These are phyloP conservation scores for Colletotrichum sp. DNA, from an alignment of 2,329 filamentous ascomycete genomes.

Conservation along the genomic window DNA sequence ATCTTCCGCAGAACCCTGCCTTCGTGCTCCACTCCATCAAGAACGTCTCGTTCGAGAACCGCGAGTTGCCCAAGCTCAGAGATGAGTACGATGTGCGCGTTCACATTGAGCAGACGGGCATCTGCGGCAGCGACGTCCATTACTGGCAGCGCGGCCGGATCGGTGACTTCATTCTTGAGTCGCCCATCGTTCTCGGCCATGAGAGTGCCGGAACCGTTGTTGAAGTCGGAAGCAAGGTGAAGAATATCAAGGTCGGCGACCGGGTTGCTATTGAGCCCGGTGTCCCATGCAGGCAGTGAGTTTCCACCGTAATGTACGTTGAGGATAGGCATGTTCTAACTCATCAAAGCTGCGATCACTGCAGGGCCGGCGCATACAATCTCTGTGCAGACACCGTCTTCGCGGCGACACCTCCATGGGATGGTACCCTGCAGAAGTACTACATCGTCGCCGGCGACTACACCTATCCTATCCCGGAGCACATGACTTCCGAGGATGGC, in stretches of 20 bases:
- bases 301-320: not conserved
- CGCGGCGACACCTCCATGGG: constrained; percentile 53
- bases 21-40: constrained; percentile 52
- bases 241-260: constrained; percentile 46
- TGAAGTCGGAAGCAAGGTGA: constrained; percentile 44
- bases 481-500: constrained; percentile 54
- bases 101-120: constrained; percentile 49
- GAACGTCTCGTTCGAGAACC: constrained; percentile 49
- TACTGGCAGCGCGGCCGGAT: constrained; percentile 53
- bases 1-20: constrained; percentile 41
- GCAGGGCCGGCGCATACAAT: constrained; percentile 44
- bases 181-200: constrained; percentile 53
- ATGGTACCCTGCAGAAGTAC: constrained; percentile 55
- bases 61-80: constrained; percentile 41
- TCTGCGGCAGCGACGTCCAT: constrained; percentile 52
- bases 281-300: constrained; percentile 39
- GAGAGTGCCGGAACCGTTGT: constrained; percentile 48
- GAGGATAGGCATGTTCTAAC: not conserved
- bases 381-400: constrained; percentile 49
- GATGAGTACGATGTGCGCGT: constrained; percentile 48
- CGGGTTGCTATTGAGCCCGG: constrained; percentile 54
- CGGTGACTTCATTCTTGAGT: constrained; percentile 47
- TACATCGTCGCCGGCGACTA: constrained; percentile 52
- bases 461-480: constrained; percentile 48
- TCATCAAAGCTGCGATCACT: constrained; percentile 42